Percentiles rank a stretch among this genome's conserved stretches.
These are phyloP conservation scores for Rosa persica DNA, from an alignment of 306 rosid species.

Conservation along the genomic window DNA sequence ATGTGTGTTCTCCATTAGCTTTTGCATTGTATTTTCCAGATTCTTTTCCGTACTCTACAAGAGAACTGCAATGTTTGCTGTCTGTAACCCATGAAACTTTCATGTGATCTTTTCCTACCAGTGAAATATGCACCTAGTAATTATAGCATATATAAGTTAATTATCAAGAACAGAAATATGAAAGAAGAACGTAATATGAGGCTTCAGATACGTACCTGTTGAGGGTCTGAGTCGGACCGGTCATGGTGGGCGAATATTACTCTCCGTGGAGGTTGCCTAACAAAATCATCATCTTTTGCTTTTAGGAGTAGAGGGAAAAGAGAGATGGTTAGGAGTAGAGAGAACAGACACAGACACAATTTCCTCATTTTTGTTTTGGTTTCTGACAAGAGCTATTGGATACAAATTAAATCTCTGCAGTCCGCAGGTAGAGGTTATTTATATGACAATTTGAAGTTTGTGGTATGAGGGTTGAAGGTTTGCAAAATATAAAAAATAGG, in stretches of 20 bases:
- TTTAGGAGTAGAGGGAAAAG: conserved; percentile 11
- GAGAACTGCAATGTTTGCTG: conserved; percentile 25
- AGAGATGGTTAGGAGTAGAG: conserved; percentile 19
- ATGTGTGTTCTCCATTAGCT: conserved; percentile 34
- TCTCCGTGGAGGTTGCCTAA: conserved; percentile 30
- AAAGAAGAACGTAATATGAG: not conserved
- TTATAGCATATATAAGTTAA: not conserved
- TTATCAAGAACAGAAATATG: not conserved
- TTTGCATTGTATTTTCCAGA: conserved; percentile 24
- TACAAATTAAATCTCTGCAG: not conserved
- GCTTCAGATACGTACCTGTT: conserved; percentile 21
- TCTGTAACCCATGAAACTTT: conserved; percentile 76
- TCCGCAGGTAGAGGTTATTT: not conserved
- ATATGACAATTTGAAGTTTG: conserved; percentile 1
- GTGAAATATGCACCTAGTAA: conserved; percentile 65
- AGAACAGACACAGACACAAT: not conserved
- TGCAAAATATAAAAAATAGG: not conserved
- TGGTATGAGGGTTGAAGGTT: not conserved
- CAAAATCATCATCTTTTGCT: conserved; percentile 22
- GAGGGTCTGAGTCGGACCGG: conserved; percentile 36
- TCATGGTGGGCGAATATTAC: conserved; percentile 17
- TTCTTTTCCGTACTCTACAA: conserved; percentile 41
- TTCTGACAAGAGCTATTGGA: not conserved
- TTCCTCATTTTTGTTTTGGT: not conserved
- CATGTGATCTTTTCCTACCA: conserved; percentile 59